Conservation (phyloP, 306 rosid genomes). For the Cucurbita argyrosperma region DNA sequence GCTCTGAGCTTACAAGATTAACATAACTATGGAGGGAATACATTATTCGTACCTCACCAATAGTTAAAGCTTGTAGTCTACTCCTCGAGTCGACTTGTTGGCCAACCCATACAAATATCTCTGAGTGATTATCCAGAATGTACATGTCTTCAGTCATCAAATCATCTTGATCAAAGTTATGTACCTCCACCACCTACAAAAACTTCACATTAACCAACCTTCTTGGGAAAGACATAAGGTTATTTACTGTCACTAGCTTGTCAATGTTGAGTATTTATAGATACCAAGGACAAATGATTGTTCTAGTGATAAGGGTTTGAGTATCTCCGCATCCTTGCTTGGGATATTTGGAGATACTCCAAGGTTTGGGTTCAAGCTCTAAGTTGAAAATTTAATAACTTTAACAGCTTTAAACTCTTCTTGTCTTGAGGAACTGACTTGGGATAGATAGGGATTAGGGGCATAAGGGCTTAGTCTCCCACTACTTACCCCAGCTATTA, state of each 20-base stretch:
- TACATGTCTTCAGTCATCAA: constrained; percentile 93
- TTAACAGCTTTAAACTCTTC: neutral
- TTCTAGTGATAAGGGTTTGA: neutral
- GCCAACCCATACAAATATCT: constrained; percentile 90
- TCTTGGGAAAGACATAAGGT: constrained; percentile 4
- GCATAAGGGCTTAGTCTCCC: neutral
- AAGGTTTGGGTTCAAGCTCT: neutral
- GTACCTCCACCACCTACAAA: constrained; percentile 71
- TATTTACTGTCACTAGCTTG: neutral
- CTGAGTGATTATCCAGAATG: constrained; percentile 69
- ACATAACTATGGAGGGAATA: constrained; percentile 4
- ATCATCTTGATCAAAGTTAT: constrained; percentile 94
- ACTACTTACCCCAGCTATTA: neutral
- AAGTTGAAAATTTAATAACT: neutral
- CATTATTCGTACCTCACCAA: constrained; percentile 73
- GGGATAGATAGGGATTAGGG: too few relatives aligned
- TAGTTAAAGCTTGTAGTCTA: constrained; percentile 55
- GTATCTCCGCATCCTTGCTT: neutral
- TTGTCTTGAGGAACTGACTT: neutral
- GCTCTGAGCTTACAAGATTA: neutral
- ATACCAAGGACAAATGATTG: neutral
- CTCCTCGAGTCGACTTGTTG: constrained; percentile 60
- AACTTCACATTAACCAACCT: constrained; percentile 19
- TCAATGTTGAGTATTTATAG: neutral
- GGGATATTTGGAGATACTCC: neutral